Evolutionary conservation across 306 rosid species (phyloP).

Genomic region (Cucumis cinereus): DNA sequence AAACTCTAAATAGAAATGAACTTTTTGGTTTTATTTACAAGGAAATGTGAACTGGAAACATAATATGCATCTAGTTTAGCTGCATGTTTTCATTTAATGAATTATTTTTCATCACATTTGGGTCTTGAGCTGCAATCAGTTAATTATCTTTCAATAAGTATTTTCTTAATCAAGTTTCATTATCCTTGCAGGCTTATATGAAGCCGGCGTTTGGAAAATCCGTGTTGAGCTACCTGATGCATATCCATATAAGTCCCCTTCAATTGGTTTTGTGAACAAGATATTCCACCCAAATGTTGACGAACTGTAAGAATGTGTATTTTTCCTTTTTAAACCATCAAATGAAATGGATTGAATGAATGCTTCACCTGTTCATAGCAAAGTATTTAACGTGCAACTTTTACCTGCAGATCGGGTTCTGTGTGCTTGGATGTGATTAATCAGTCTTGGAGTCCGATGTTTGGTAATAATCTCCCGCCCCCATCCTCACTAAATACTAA

Average conservation of each 20-base stretch:
- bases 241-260: constrained; percentile 97
- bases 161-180: background rate
- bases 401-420: constrained; percentile 83
- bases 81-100: background rate
- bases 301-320: constrained; percentile 56
- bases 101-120: background rate
- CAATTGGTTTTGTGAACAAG: constrained; percentile 90
- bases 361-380: background rate
- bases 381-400: background rate
- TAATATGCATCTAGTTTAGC: background rate
- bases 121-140: background rate
- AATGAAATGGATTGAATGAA: background rate
- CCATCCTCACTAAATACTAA: background rate
- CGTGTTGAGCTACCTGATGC: constrained; percentile 98
- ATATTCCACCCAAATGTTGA: constrained; percentile 97
- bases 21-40: background rate
- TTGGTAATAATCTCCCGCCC: constrained; percentile 34
- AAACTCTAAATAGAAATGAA: background rate
- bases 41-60: background rate
- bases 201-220: constrained; percentile 94
- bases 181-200: constrained; percentile 71
- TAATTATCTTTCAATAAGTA: background rate
- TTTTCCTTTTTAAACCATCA: background rate
- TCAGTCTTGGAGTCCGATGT: constrained; percentile 99
- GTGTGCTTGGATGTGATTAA: constrained; percentile 99